Percentiles rank a stretch among this genome's conserved stretches.
phyloP scores from a whole-genome alignment of 495 filamentous ascomycete genomes.

The Evansstolkia leycettana region DNA sequence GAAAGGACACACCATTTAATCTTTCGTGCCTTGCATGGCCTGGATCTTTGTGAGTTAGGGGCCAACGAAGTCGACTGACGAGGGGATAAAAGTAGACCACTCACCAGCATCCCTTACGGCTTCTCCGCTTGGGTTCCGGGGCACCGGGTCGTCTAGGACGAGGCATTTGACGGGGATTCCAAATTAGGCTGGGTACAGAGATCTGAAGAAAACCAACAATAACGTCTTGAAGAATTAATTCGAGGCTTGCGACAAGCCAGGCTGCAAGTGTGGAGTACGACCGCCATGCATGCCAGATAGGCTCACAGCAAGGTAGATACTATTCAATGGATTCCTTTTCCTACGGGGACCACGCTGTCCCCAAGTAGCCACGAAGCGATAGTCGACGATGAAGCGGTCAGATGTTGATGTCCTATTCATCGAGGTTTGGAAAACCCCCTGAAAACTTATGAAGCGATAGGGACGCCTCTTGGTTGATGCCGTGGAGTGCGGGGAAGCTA shows the following conservation, averaged over 20 bases:
- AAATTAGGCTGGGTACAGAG: conserved; percentile 4
- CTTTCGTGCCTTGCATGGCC: conserved; percentile 77
- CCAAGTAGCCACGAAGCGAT: conserved; percentile 31
- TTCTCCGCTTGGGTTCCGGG: conserved; percentile 57
- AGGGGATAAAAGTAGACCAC: conserved; percentile 15
- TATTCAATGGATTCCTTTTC: conserved; percentile 13
- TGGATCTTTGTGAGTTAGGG: conserved; percentile 14
- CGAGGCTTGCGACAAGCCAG: conserved; percentile 12
- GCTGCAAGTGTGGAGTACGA: conserved; percentile 12
- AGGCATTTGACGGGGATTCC: conserved; percentile 37
- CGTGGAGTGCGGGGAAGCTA: too few species aligned
- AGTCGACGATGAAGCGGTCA: conserved; percentile 30
- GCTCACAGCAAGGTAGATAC: conserved; percentile 2
- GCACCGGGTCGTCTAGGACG: conserved; percentile 54
- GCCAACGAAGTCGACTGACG: conserved; percentile 3
- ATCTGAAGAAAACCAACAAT: conserved; percentile 8
- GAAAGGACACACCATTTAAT: conserved; percentile 55
- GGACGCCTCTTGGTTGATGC: too few species aligned
- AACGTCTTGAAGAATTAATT: conserved; percentile 8
- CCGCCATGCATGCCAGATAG: conserved; percentile 14
- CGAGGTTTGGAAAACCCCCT: conserved; percentile 23
- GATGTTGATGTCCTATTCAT: conserved; percentile 30
- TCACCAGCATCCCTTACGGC: conserved; percentile 79
- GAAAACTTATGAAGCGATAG: too few species aligned
- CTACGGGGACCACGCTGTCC: conserved; percentile 20